Percentiles rank a stretch among this genome's conserved stretches.
phyloP scores from a whole-genome alignment of 2,329 filamentous ascomycete genomes.

The Fonsecaea pedrosoi region DNA sequence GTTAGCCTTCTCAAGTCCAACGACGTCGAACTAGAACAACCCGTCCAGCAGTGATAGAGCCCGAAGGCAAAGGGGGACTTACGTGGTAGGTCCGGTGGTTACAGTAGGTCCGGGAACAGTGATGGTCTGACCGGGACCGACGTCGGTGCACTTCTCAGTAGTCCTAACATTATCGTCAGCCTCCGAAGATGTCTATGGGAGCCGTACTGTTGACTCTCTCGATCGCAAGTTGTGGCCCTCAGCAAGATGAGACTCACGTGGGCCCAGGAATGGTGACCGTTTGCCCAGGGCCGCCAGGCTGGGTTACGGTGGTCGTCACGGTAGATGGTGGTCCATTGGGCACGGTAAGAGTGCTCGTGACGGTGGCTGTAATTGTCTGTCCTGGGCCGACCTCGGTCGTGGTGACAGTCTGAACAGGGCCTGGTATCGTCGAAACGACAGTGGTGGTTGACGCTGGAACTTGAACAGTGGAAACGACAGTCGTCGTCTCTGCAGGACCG shows the following conservation, averaged over 20 bases:
- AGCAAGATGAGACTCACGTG: conserved; percentile 3
- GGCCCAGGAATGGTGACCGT: conserved; percentile 11
- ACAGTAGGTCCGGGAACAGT: conserved; percentile 2
- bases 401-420: conserved; percentile 5
- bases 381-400: conserved; percentile 6
- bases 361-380: background rate
- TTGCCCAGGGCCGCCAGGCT: background rate
- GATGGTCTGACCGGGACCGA: conserved; percentile 2
- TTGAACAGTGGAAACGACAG: background rate
- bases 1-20: background rate
- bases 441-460: background rate
- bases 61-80: background rate
- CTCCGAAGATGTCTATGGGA: background rate
- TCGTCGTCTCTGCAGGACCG: background rate
- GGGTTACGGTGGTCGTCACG: conserved; percentile 2
- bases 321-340: background rate
- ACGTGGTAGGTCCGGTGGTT: conserved; percentile 1
- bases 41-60: background rate
- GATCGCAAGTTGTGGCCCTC: background rate
- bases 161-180: background rate
- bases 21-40: background rate
- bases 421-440: conserved; percentile 7
- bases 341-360: background rate
- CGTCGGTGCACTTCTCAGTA: background rate
- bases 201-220: background rate